A percentile compares a stretch with the other conserved stretches of the same genome.
These are phyloP conservation scores for Fusarium oxysporum DNA, from an alignment of 2,329 filamentous ascomycete genomes.

Conservation along the genomic window DNA sequence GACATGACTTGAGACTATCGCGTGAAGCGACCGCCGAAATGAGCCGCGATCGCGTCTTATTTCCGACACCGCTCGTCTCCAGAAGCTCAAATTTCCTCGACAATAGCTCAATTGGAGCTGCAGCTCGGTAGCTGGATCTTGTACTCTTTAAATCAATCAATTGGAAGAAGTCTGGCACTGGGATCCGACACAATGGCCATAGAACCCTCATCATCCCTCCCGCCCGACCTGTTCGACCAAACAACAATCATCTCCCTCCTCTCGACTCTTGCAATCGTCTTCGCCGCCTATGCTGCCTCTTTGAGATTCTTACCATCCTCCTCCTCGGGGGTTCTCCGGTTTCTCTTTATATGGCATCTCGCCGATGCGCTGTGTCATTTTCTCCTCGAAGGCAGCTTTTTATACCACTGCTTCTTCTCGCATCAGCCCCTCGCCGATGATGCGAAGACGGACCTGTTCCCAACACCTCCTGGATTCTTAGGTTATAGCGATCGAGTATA, in stretches of 20 bases:
- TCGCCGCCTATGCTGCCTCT: slow-evolving; percentile 62
- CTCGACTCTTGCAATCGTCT: slow-evolving; percentile 64
- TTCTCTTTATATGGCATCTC: slow-evolving; percentile 94
- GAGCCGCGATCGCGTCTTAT: background rate
- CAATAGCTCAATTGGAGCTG: background rate
- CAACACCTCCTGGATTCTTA: slow-evolving; percentile 65
- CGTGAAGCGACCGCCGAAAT: background rate
- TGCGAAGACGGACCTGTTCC: slow-evolving; percentile 52
- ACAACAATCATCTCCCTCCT: slow-evolving; percentile 70
- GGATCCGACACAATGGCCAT: slow-evolving; percentile 18
- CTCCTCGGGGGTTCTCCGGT: slow-evolving; percentile 69
- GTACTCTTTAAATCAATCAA: background rate
- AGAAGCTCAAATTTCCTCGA: background rate
- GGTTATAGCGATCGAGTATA: slow-evolving; percentile 61
- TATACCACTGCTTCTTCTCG: slow-evolving; percentile 93
- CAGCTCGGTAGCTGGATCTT: background rate
- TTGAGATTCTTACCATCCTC: slow-evolving; percentile 59
- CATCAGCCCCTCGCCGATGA: slow-evolving; percentile 53
- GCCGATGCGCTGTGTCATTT: slow-evolving; percentile 94
- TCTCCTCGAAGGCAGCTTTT: slow-evolving; percentile 88
- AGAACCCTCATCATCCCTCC: slow-evolving; percentile 51
- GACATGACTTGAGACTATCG: background rate
- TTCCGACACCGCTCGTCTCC: slow-evolving; percentile 19
- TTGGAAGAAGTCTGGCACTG: background rate
- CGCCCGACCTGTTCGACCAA: slow-evolving; percentile 68